Conservation (phyloP, 305 asterid species). For the Fraxinus paxiana region DNA sequence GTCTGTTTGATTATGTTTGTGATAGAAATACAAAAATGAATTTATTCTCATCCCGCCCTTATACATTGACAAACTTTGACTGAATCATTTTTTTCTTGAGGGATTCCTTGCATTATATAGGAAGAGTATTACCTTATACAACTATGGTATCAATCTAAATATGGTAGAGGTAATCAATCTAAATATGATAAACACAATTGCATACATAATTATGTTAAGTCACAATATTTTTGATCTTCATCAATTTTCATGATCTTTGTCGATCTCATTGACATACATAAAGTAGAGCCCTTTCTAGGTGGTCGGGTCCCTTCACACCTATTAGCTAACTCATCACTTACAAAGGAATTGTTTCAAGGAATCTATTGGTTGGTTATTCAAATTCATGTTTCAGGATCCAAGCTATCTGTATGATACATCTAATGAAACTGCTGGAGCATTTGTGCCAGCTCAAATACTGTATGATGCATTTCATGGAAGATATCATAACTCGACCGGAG, state of each 20-base stretch:
- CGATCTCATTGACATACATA: neutral
- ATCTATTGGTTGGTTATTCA: neutral
- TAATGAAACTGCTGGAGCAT: conserved; percentile 40
- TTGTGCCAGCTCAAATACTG: conserved; percentile 46
- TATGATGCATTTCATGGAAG: conserved; percentile 44
- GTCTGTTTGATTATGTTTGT: neutral
- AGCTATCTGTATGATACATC: conserved; percentile 29
- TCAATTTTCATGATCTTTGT: neutral
- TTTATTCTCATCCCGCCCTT: neutral
- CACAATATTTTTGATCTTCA: neutral
- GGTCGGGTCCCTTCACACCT: neutral
- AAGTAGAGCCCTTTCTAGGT: neutral
- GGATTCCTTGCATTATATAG: too few relatives aligned
- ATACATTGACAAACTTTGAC: too few relatives aligned
- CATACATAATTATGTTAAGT: neutral
- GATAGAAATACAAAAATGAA: neutral
- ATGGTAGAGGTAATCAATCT: neutral
- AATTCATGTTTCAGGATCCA: conserved; percentile 23
- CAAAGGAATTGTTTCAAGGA: neutral
- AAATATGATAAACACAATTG: neutral
- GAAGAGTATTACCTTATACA: neutral
- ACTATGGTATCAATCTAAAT: neutral
- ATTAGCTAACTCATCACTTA: neutral
- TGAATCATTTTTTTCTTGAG: too few relatives aligned
- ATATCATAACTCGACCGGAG: conserved; percentile 30